These are phyloP conservation scores for Sechiopsis laciniata DNA, from an alignment of 306 rosid genomes.

Conservation along the genomic window DNA sequence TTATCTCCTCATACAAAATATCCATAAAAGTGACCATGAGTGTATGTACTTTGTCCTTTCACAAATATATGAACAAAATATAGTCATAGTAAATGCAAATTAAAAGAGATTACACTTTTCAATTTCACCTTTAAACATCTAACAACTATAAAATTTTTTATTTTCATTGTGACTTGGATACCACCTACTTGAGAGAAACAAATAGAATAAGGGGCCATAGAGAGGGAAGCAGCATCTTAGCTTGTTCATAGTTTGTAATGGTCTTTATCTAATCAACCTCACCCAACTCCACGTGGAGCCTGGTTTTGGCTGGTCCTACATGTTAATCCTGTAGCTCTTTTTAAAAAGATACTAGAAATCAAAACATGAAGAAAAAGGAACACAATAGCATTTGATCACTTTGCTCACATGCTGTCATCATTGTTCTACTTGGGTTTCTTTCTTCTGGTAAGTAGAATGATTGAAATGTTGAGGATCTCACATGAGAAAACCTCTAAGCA, in stretches of 20 bases:
- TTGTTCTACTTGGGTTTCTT: neutral
- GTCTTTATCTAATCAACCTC: neutral
- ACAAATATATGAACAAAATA: neutral
- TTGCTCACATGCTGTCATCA: neutral
- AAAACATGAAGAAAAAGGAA: neutral
- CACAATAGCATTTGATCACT: neutral
- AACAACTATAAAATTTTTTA: neutral
- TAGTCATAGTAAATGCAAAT: neutral
- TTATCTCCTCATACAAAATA: neutral
- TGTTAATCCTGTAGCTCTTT: neutral
- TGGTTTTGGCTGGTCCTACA: neutral
- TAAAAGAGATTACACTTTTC: neutral
- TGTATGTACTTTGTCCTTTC: neutral
- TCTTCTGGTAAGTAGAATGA: neutral
- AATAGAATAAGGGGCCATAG: neutral
- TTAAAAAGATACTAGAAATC: neutral
- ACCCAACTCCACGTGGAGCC: neutral
- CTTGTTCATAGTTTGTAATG: neutral
- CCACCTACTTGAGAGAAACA: neutral
- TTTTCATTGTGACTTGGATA: neutral
- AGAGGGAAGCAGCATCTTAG: neutral
- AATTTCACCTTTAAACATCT: neutral
- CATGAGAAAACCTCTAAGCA: no score
- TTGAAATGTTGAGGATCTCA: no score
- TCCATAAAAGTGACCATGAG: neutral